Evolutionary conservation across 371 early-diverging fungal species (phyloP).

Genomic region (Umbelopsis sp.): DNA sequence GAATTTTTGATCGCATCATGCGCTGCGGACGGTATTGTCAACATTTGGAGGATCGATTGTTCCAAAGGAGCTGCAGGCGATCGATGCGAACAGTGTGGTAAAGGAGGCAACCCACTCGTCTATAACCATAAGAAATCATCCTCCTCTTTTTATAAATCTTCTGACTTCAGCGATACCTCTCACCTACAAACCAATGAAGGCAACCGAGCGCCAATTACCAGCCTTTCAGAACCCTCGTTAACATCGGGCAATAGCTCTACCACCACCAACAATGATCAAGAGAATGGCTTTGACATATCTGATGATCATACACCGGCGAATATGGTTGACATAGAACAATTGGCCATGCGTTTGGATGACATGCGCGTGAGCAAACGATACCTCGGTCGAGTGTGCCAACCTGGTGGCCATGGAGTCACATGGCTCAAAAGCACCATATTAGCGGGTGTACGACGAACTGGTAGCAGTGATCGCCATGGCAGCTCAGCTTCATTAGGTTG

Average conservation of each 20-base stretch:
- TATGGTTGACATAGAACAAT: constrained; percentile 40
- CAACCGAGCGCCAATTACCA: constrained; percentile 4
- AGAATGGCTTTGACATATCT: neutral
- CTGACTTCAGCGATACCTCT: constrained; percentile 15
- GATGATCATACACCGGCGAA: constrained; percentile 18
- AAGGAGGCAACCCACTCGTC: constrained; percentile 16
- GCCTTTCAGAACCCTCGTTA: constrained; percentile 4
- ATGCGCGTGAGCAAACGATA: constrained; percentile 26
- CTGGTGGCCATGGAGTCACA: constrained; percentile 33
- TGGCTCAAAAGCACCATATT: constrained; percentile 44
- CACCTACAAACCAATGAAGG: neutral
- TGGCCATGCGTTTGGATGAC: constrained; percentile 21
- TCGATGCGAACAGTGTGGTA: constrained; percentile 35
- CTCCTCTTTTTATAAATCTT: neutral
- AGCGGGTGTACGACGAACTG: constrained; percentile 37
- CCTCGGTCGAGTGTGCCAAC: constrained; percentile 37
- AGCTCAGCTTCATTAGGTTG: constrained; percentile 22
- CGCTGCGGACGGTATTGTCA: constrained; percentile 35
- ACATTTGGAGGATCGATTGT: constrained; percentile 45
- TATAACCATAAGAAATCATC: constrained; percentile 1
- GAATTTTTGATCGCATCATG: constrained; percentile 45
- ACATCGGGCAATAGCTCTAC: neutral
- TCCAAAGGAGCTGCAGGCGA: constrained; percentile 27
- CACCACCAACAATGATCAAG: neutral
- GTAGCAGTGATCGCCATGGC: neutral